Evolutionary conservation across 768 basidiomycete species (phyloP), one percentile per base, ranked within the genome.

Genomic region (Lyophyllum semitale): DNA sequence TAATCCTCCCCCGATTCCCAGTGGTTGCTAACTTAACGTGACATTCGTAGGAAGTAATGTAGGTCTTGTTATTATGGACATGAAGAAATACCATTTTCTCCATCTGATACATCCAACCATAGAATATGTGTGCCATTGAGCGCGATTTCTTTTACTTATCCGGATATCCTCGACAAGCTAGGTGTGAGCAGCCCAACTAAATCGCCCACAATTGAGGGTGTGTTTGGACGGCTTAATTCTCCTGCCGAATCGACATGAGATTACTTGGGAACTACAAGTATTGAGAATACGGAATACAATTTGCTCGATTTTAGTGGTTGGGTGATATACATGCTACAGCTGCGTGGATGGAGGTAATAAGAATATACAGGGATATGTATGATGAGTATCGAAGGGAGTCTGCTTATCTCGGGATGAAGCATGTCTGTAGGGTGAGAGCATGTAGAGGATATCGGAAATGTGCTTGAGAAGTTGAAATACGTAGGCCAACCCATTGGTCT

Each of bases 1-100:
- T 15, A 46, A 22, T 38, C 53, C 48, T 27, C 60, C 51, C 12
- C 48, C 18, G 15, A 48, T 55, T 37, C 61, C 50, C 11, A 25
- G 3, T 8, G 59, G 55, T 4, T 60, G 59, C 8, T 60, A 17
- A 48, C 48, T 22, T 18, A 27, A n/a, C 1, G 13, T 42, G 11
- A 23, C 12, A 23, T 11, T n/a, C 20, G 12, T 40, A 40, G 20
- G 11, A 40, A 11, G 9, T 42, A 42, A 18, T n/a, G 18, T 12
- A 15, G 7, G 7, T 2, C 18, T 42, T 23, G 38, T n/a, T n/a
- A n/a, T n/a, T n/a, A n/a, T 23, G 22, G 23, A 42, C 23, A 25
- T 7, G 22, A 23, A 37, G 1, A n/a, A 40, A 25, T 42, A 23
- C 22, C 8, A 20, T 18, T 8, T 41, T 4, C 22, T 42, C 8